Evolutionary conservation across 2,329 filamentous ascomycete species (phyloP), one percentile per base, ranked within the genome.

Genomic region (Shiraia bambusicola): DNA sequence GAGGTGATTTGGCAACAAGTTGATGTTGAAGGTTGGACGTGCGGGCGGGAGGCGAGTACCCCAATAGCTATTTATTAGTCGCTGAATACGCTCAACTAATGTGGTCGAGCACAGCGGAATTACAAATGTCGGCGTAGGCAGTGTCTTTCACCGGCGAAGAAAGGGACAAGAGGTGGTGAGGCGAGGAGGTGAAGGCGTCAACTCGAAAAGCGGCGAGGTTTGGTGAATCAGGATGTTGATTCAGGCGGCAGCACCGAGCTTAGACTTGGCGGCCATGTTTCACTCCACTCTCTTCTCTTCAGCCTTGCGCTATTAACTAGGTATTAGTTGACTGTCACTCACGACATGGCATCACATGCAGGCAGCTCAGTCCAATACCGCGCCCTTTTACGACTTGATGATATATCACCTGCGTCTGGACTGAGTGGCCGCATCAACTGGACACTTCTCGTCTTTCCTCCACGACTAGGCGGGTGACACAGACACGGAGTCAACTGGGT

Each of bases 221-320:
- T 58, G 58, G 54, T 61, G 56, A 58, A 44, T 54, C 50, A 59
- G 49, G 36, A 51, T 40, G 45, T 53, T 50, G 52, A 49, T 60
- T 63, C 58, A 65, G 61, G 61, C 61, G 58, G 44, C 56, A 62
- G 46, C 56, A 15, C 19, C 24, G 52, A 54, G 46, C 49, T 52
- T 40, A 37, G 41, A 45, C 54, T 58, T 59, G 55, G 53, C 53
- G 27, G 42, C 34, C 49, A 44, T 34, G 43, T 33, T 52, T 35
- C 30, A 45, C 28, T 50, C 12, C 8, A 11, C 33, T 47, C 42
- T 47, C 50, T 45, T 50, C 50, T 52, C 44, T 45, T 44, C 39
- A 37, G 32, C 32, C 37, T 40, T 34, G 30, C 29, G 6, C 12
- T 26, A 13, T 12, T 29, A 22, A 27, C 29, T 16, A 24, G 29